phyloP scores from a whole-genome alignment of 179 eudicot genomes.

The Gypsophila paniculata region DNA sequence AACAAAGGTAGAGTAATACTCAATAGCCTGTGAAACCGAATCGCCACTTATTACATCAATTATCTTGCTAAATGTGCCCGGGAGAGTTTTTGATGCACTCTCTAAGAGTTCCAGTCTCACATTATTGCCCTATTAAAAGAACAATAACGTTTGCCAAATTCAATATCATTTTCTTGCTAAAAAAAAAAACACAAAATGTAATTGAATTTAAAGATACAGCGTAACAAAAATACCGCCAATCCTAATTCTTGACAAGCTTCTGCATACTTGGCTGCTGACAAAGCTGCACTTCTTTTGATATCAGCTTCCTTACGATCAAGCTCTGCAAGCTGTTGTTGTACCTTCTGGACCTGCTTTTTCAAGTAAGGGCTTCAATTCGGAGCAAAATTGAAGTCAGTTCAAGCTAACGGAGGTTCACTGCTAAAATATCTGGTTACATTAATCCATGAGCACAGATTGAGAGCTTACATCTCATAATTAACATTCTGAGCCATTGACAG shows the following conservation, averaged over 20 bases:
- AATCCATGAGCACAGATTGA: constrained; percentile 16
- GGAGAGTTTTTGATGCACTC: constrained; percentile 73
- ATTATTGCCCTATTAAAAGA: constrained; percentile 59
- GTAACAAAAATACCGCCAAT: constrained; percentile 50
- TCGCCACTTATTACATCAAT: constrained; percentile 71
- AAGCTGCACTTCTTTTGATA: constrained; percentile 84
- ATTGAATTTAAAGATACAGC: constrained; percentile 9
- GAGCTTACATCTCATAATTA: constrained; percentile 86
- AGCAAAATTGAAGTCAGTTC: constrained; percentile 18
- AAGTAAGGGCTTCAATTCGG: constrained; percentile 73
- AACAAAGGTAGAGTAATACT: constrained; percentile 66
- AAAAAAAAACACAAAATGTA: constrained; percentile 12
- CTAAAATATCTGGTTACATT: not conserved
- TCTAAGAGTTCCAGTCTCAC: constrained; percentile 82
- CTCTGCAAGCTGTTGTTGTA: constrained; percentile 90
- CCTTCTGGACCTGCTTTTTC: constrained; percentile 90
- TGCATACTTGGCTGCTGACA: constrained; percentile 82
- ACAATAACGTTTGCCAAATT: not conserved
- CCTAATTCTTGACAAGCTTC: constrained; percentile 98
- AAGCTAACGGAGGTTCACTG: constrained; percentile 11
- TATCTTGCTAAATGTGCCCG: constrained; percentile 60
- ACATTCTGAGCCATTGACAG: constrained; percentile 91
- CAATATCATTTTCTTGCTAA: not conserved
- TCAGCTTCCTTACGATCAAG: constrained; percentile 95
- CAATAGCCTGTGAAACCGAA: constrained; percentile 69